phyloP scores from a whole-genome alignment of 2,329 filamentous ascomycete species.

The Penicillium sp. region DNA sequence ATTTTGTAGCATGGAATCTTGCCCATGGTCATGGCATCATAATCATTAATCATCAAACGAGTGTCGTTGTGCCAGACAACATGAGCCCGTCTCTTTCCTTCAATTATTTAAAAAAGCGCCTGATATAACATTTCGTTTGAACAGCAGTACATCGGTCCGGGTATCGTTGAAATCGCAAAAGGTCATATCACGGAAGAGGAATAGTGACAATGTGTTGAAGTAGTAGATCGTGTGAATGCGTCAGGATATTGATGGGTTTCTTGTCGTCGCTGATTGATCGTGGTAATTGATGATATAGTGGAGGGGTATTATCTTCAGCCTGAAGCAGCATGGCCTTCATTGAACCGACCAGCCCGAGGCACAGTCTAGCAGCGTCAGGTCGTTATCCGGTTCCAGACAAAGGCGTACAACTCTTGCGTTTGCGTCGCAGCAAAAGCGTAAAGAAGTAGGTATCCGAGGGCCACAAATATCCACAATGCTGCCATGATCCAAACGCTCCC shows the following conservation, averaged over 20 bases:
- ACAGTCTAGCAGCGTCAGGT: slow-evolving; percentile 17
- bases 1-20: slow-evolving; percentile 1
- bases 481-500: slow-evolving; percentile 25
- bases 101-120: neutral
- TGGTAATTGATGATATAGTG: neutral
- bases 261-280: neutral
- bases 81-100: neutral
- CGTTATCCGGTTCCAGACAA: slow-evolving; percentile 22
- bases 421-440: slow-evolving; percentile 39
- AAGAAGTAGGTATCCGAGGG: slow-evolving; percentile 38
- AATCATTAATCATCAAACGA: slow-evolving; percentile 14
- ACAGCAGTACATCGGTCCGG: neutral
- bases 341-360: neutral
- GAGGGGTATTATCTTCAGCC: neutral
- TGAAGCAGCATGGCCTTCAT: neutral
- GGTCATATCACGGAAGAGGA: slow-evolving; percentile 1
- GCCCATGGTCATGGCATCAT: slow-evolving; percentile 11
- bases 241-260: neutral
- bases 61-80: neutral
- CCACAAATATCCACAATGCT: slow-evolving; percentile 39
- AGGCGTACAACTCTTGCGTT: slow-evolving; percentile 14
- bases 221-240: neutral
- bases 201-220: neutral
- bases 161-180: slow-evolving; percentile 4
- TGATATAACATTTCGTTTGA: neutral